Evolutionary conservation across 768 basidiomycete species (phyloP).

Genomic region (Epithele typhae): DNA sequence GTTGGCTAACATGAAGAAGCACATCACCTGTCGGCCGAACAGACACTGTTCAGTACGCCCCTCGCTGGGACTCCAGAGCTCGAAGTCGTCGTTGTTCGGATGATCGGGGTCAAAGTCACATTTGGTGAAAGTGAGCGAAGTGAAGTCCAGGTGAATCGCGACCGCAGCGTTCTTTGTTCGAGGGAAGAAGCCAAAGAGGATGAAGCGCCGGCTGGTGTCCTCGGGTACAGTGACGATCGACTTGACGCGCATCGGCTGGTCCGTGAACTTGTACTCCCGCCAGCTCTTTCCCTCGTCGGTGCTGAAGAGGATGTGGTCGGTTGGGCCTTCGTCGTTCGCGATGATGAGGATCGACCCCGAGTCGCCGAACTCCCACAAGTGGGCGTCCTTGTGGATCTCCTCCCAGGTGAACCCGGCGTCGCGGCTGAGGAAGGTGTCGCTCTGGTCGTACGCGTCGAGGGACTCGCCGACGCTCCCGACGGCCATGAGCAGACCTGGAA

Average conservation of each 20-base stretch:
- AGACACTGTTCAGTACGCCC: constrained; percentile 83
- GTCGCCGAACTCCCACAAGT: constrained; percentile 98
- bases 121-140: constrained; percentile 62
- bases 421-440: constrained; percentile 94
- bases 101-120: constrained; percentile 76
- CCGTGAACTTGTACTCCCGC: constrained; percentile 82
- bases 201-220: constrained; percentile 89
- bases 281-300: constrained; percentile 86
- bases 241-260: constrained; percentile 68
- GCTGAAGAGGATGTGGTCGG: constrained; percentile 84
- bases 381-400: constrained; percentile 97
- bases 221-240: constrained; percentile 83
- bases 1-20: constrained; percentile 1
- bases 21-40: constrained; percentile 87
- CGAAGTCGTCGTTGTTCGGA: constrained; percentile 87
- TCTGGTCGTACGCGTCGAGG: constrained; percentile 76
- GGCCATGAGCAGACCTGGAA: constrained; percentile 91
- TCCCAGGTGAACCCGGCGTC: constrained; percentile 98
- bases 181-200: constrained; percentile 69
- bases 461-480: constrained; percentile 92
- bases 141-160: constrained; percentile 87
- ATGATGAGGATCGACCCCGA: constrained; percentile 92
- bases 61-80: constrained; percentile 94
- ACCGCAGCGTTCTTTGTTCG: constrained; percentile 43
- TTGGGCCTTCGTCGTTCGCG: constrained; percentile 92